phyloP scores from a whole-genome alignment of 176 grass and related monocot genomes.

The Juncus inflexus region DNA sequence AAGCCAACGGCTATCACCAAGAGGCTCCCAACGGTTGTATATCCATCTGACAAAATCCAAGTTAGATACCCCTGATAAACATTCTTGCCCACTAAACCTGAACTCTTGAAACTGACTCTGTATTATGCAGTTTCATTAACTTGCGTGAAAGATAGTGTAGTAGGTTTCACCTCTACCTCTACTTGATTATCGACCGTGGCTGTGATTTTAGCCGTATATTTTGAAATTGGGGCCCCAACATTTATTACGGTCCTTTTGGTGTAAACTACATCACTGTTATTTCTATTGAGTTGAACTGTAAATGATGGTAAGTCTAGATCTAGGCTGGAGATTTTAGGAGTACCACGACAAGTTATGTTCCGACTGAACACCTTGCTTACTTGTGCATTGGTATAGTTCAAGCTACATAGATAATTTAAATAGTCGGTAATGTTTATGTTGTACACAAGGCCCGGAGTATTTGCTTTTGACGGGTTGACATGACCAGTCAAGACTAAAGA shows the following conservation, averaged over 20 bases:
- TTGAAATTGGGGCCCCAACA: conserved; percentile 19
- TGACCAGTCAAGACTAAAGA: conserved; percentile 33
- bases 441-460: conserved; percentile 35
- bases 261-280: background rate
- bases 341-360: conserved; percentile 25
- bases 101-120: background rate
- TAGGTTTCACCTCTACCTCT: conserved; percentile 17
- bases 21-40: too few species aligned
- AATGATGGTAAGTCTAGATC: conserved; percentile 51
- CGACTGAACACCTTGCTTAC: conserved; percentile 33
- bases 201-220: background rate
- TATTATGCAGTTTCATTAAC: background rate
- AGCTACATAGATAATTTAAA: conserved; percentile 36
- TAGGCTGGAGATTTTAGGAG: background rate
- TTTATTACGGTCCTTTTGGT: conserved; percentile 35
- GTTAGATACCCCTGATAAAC: too few species aligned
- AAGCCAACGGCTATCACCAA: too few species aligned
- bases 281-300: conserved; percentile 2
- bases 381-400: conserved; percentile 29
- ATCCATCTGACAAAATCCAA: too few species aligned
- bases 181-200: background rate
- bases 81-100: too few species aligned
- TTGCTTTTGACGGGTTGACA: conserved; percentile 43
- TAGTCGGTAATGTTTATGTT: conserved; percentile 18
- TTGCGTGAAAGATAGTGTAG: conserved; percentile 5